Base-by-base conservation (phyloP, 306 rosid genomes). In the Glycine tomentella region DNA sequence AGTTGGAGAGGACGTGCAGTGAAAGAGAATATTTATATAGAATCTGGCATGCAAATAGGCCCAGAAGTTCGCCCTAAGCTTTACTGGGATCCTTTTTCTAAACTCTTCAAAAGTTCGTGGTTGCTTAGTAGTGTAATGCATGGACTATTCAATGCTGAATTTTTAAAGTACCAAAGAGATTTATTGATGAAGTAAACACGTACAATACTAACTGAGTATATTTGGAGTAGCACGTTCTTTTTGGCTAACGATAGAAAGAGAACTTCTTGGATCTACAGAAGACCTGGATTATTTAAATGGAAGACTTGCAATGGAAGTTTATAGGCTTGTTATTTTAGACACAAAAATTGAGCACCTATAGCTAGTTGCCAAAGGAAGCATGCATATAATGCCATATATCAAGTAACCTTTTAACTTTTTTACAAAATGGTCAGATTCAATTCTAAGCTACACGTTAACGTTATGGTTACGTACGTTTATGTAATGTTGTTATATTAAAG, bases 51-150 rank as follows among this genome's bases (percentile, higher is more conserved):
- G 56, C 64, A 70, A 69, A 55, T 49, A 53, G 46, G 53, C 80
- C 89, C 13, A 48, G 16, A 74, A 83, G 55, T 81, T 76, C 84
- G 88, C 80, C 90, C 76, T 76, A 88, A 25, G 31, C 31, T 25
- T 25, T 25, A 25, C 31, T 25, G 31, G 1, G 2, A 25, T 25
- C 31, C 2, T 25, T 25, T 25, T 25, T 25, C 1, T 25, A 25
- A 76, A 75, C 83, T 81, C 59, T n/a, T 53, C 25, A n/a, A 79
- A 68, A 48, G 69, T 65, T 46, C 61, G 12, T 16, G 68, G 68
- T 81, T 84, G 82, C 85, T 80, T 83, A 42, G 51, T 58, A 58
- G 57, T 51, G 52, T 33, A 52, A 66, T 56, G 71, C 20, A 15
- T 46, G 42, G 44, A 9, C 40, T 74, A 76, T 56, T 72, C 63